Evolutionary conservation across 2,329 filamentous ascomycete species (phyloP), one percentile per base, ranked within the genome.

Genomic region (Teratosphaeria destructans): DNA sequence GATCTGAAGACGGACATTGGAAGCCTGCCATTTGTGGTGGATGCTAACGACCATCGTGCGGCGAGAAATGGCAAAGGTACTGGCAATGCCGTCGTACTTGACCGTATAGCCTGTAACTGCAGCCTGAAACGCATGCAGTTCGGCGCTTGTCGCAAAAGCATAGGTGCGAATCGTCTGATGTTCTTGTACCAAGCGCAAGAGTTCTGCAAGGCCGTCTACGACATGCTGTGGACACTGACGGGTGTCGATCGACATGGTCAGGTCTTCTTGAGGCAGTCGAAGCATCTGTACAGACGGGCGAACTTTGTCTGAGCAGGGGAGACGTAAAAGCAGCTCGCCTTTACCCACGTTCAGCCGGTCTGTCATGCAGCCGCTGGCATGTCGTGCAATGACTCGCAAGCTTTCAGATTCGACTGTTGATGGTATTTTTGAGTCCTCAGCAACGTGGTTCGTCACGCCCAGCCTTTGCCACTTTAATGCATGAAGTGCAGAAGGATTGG

Each of bases 1-100:
- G 43, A 96, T 80, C 71, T 96, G 91, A 7, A 96, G 79, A 39
- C 92, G 85, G 8, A 89, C 89, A 43, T 81, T 82, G n/a, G 81
- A 84, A 2, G 91, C 89, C 70, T 95, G 90, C 89, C 90, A 95
- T 73, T 94, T 94, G 76, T 96, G 95, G 77, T 95, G 89, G 65
- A 96, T 93, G 0, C 90, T 90, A 16, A 95, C 90, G 12, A 96
- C 89, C 87, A 92, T 94, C 55, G 70, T 64, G 8, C 71, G 66
- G 7, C 91, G 85, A 1, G 91, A 86, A 64, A 96, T 95, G 60
- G 87, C 85, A 72, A 96, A 89, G 0, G 84, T 85, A 7, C 82
- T 79, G 5, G 90, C 90, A 57, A 89, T 67, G 32, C 68, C 64
- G 60, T 77, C 71, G 67, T 66, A 73, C 3, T 70, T 76, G 16